Conservation (phyloP, 2,329 filamentous ascomycete genomes). For the Aspergillus oerlinghausenensis region DNA sequence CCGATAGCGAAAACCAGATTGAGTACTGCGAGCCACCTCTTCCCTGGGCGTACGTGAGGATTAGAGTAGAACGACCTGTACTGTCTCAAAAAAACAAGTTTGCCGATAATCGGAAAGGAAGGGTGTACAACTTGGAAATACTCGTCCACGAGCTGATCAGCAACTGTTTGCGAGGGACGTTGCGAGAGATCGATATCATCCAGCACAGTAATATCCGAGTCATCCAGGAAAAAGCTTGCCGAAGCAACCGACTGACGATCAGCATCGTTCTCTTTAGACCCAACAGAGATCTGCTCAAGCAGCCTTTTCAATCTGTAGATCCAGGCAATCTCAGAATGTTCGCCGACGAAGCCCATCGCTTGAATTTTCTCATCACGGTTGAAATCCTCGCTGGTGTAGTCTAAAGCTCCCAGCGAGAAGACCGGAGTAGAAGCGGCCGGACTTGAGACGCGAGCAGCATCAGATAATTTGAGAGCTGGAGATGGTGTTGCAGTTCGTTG, state of each 20-base stretch:
- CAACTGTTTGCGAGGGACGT: conserved; percentile 33
- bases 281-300: conserved; percentile 24
- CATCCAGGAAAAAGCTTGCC: conserved; percentile 38
- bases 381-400: conserved; percentile 43
- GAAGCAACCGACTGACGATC: conserved; percentile 27
- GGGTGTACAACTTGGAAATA: conserved; percentile 40
- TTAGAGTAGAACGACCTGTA: conserved; percentile 34
- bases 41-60: conserved; percentile 31
- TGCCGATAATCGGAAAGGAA: conserved; percentile 40
- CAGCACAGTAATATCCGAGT: conserved; percentile 30
- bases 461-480: conserved; percentile 5
- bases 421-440: conserved; percentile 12
- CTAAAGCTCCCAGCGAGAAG: conserved; percentile 32
- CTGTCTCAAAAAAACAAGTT: conserved; percentile 35
- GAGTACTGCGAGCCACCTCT: conserved; percentile 39
- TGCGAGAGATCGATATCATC: conserved; percentile 34
- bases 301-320: conserved; percentile 37
- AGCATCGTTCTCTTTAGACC: conserved; percentile 11
- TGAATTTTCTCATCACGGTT: conserved; percentile 36
- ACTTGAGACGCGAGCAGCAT: conserved; percentile 8
- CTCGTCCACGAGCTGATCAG: conserved; percentile 35
- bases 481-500: conserved; percentile 11
- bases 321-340: conserved; percentile 44
- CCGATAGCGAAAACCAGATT: conserved; percentile 44
- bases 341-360: conserved; percentile 41